phyloP scores from a whole-genome alignment of 306 rosid species.

The Hippophae rhamnoides region DNA sequence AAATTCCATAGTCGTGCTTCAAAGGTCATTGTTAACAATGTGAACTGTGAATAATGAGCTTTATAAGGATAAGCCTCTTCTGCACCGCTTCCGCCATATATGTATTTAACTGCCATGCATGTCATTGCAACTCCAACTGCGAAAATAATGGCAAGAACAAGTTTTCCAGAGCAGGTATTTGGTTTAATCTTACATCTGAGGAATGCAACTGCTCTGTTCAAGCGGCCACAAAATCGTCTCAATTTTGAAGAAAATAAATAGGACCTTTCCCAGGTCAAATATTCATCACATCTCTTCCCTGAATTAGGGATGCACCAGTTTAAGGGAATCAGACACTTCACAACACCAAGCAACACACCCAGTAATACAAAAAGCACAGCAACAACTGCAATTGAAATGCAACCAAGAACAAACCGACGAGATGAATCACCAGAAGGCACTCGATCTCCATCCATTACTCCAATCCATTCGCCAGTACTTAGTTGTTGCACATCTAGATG shows the following conservation, averaged over 20 bases:
- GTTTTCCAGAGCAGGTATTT: conserved; percentile 66
- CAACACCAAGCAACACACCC: conserved; percentile 74
- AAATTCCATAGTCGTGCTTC: conserved; percentile 97
- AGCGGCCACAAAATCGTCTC: conserved; percentile 73
- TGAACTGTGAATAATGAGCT: conserved; percentile 85
- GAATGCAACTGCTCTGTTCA: conserved; percentile 59
- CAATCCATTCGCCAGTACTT: conserved; percentile 81
- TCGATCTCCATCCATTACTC: conserved; percentile 93
- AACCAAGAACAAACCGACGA: conserved; percentile 65
- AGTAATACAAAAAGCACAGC: conserved; percentile 53
- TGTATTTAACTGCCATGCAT: conserved; percentile 64
- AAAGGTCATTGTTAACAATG: conserved; percentile 86
- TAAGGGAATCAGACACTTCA: conserved; percentile 75
- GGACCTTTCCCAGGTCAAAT: conserved; percentile 64
- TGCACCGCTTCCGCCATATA: conserved; percentile 88
- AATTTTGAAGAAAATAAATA: conserved; percentile 44
- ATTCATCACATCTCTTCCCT: conserved; percentile 46
- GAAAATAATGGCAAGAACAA: conserved; percentile 55
- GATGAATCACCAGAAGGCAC: conserved; percentile 84
- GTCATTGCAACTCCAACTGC: conserved; percentile 55
- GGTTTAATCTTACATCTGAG: conserved; percentile 66
- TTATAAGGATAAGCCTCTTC: conserved; percentile 68
- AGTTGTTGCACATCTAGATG: conserved; percentile 83
- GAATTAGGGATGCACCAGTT: conserved; percentile 55
- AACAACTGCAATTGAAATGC: conserved; percentile 53